phyloP scores from a whole-genome alignment of 2,329 filamentous ascomycete species.

The Trichoderma endophyticum region DNA sequence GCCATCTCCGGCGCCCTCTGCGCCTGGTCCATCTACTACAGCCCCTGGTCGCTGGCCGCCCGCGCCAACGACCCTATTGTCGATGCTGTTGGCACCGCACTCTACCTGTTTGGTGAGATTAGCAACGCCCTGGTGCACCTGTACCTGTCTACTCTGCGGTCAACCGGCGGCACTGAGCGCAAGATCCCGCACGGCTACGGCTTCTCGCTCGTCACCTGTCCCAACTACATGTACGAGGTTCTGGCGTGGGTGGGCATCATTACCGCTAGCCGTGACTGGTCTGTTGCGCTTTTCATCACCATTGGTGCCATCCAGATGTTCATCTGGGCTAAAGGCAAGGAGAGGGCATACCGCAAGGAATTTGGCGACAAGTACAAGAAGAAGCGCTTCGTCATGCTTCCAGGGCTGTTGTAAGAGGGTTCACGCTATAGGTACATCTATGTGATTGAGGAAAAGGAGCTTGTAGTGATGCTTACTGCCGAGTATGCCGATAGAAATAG shows the following conservation, averaged over 20 bases:
- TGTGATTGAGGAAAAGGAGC: neutral
- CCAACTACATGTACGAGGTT: slow-evolving; percentile 95
- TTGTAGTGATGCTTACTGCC: neutral
- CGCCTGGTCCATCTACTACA: slow-evolving; percentile 76
- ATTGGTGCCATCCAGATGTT: slow-evolving; percentile 78
- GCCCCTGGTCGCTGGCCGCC: slow-evolving; percentile 67
- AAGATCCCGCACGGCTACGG: slow-evolving; percentile 85
- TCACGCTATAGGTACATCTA: neutral
- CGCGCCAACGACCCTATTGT: slow-evolving; percentile 46
- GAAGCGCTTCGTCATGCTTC: slow-evolving; percentile 82
- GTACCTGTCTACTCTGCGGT: slow-evolving; percentile 73
- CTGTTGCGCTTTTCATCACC: slow-evolving; percentile 71
- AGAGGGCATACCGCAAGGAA: slow-evolving; percentile 82
- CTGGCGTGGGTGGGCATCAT: slow-evolving; percentile 83
- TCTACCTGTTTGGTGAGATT: slow-evolving; percentile 76
- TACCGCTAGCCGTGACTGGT: slow-evolving; percentile 74
- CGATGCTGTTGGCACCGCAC: slow-evolving; percentile 63
- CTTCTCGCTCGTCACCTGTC: slow-evolving; percentile 85
- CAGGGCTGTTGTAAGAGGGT: slow-evolving; percentile 64
- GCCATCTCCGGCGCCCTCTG: slow-evolving; percentile 73
- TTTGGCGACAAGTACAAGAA: slow-evolving; percentile 94
- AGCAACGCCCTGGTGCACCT: slow-evolving; percentile 78
- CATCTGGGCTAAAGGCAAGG: slow-evolving; percentile 86
- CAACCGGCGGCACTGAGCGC: slow-evolving; percentile 75
- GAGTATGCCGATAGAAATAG: neutral